Percentiles rank a stretch among this genome's conserved stretches.
phyloP scores from a whole-genome alignment of 2,329 filamentous ascomycete genomes.

The Fusarium ramigenum region DNA sequence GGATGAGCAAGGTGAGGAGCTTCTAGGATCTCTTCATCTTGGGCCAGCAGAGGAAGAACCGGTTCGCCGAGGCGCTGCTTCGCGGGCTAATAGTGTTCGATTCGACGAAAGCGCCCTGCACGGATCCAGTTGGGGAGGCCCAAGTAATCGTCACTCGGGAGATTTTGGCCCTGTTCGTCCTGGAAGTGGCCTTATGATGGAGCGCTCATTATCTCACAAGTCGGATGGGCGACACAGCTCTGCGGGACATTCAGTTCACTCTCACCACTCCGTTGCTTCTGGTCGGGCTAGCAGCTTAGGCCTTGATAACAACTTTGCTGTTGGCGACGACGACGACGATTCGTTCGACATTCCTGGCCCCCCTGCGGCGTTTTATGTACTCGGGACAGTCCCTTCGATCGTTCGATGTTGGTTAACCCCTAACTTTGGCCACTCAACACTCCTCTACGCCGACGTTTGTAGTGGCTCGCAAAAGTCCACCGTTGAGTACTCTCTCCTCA shows the following conservation, averaged over 20 bases:
- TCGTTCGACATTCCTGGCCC: slow-evolving; percentile 77
- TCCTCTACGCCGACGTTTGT: slow-evolving; percentile 92
- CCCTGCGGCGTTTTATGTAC: slow-evolving; percentile 83
- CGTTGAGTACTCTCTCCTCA: slow-evolving; percentile 79
- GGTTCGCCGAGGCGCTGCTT: slow-evolving; percentile 84
- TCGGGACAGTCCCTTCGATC: slow-evolving; percentile 91
- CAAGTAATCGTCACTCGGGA: slow-evolving; percentile 81
- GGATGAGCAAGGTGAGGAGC: slow-evolving; percentile 83
- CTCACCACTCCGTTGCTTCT: slow-evolving; percentile 74
- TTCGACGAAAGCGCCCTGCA: slow-evolving; percentile 97
- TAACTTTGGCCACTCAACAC: slow-evolving; percentile 86
- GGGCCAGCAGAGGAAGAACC: slow-evolving; percentile 85
- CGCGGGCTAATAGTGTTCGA: slow-evolving; percentile 93
- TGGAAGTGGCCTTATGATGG: slow-evolving; percentile 86
- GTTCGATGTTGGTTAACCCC: slow-evolving; percentile 95
- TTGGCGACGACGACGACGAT: slow-evolving; percentile 72
- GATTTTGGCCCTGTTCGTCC: slow-evolving; percentile 83
- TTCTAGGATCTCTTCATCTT: slow-evolving; percentile 83
- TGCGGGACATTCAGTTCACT: slow-evolving; percentile 81
- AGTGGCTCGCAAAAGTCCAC: slow-evolving; percentile 89
- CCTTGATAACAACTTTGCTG: slow-evolving; percentile 74
- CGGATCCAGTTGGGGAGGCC: slow-evolving; percentile 80
- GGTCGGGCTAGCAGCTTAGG: slow-evolving; percentile 89
- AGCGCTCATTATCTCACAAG: slow-evolving; percentile 91
- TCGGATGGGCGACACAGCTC: slow-evolving; percentile 96